phyloP scores from a whole-genome alignment of 2,329 filamentous ascomycete species.

The Paramyrothecium roridum region DNA sequence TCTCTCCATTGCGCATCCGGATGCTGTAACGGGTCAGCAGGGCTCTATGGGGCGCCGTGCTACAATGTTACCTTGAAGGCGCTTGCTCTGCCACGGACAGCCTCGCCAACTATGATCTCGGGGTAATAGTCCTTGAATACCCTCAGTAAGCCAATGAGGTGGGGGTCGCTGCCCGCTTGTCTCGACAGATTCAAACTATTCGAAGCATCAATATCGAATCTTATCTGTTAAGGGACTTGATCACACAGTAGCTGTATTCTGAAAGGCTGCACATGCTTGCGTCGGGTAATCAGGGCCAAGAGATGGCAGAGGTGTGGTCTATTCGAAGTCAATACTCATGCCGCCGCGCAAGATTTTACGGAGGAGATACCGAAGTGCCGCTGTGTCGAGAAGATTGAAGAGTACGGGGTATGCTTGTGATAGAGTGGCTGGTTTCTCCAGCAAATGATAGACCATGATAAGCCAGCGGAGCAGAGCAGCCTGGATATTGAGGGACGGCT shows the following conservation, averaged over 20 bases:
- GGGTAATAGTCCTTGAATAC: conserved; percentile 92
- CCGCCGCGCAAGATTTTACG: not conserved
- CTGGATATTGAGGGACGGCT: conserved; percentile 70
- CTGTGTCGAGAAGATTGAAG: conserved; percentile 80
- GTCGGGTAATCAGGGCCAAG: conserved; percentile 72
- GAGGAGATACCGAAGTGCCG: conserved; percentile 59
- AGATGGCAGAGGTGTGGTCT: conserved; percentile 69
- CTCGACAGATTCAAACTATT: conserved; percentile 53
- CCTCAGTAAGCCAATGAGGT: conserved; percentile 69
- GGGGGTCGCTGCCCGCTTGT: conserved; percentile 68
- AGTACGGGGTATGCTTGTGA: conserved; percentile 71
- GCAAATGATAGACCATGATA: conserved; percentile 68
- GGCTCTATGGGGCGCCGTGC: not conserved
- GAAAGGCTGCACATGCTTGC: conserved; percentile 80
- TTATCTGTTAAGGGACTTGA: not conserved
- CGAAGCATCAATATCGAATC: not conserved
- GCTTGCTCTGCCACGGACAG: conserved; percentile 56
- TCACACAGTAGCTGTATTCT: conserved; percentile 73
- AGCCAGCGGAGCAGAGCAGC: conserved; percentile 74
- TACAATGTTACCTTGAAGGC: conserved; percentile 51
- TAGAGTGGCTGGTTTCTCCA: conserved; percentile 62
- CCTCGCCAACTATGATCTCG: conserved; percentile 76
- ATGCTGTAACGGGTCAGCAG: conserved; percentile 44
- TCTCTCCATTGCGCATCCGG: conserved; percentile 74
- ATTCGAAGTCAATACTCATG: conserved; percentile 15